phyloP scores from a whole-genome alignment of 192 early-diverging fungal species.

The Coemansia erecta region DNA sequence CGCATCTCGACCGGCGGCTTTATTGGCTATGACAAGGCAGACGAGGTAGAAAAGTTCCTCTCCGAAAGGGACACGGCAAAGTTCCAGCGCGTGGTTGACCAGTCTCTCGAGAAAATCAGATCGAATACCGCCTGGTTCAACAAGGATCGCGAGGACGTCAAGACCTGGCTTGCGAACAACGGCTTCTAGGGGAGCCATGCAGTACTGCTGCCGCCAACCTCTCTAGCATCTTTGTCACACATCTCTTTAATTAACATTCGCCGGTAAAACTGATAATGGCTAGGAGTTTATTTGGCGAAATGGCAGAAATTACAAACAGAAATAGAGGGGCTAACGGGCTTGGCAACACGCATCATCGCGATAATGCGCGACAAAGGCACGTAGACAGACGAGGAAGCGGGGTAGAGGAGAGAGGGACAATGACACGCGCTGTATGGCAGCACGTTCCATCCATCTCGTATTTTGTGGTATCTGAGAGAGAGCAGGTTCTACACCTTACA shows the following conservation, averaged over 20 bases:
- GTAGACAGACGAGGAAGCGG: no score
- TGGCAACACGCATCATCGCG: no score
- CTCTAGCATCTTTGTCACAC: conserved; percentile 1
- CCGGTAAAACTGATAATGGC: no score
- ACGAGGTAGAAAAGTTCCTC: conserved; percentile 61
- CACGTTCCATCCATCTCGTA: no score
- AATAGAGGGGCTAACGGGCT: background rate
- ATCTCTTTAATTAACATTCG: background rate
- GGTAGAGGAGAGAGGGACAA: no score
- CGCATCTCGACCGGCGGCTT: conserved; percentile 64
- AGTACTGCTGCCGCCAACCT: background rate
- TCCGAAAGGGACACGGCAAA: conserved; percentile 53
- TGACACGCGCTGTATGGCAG: no score
- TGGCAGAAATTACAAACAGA: background rate
- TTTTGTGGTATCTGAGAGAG: no score
- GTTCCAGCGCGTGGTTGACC: conserved; percentile 63
- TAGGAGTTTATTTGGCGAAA: background rate
- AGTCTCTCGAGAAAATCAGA: conserved; percentile 69
- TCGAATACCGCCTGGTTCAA: conserved; percentile 54
- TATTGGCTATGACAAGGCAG: conserved; percentile 55
- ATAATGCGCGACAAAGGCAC: no score
- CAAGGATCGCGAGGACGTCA: conserved; percentile 43
- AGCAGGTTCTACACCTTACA: background rate
- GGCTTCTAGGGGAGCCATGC: conserved; percentile 4
- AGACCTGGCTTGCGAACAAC: conserved; percentile 37